Percentiles rank a stretch among this genome's conserved stretches.
Conservation (phyloP, 129 eudicot species). For the Escallonia rubra region DNA sequence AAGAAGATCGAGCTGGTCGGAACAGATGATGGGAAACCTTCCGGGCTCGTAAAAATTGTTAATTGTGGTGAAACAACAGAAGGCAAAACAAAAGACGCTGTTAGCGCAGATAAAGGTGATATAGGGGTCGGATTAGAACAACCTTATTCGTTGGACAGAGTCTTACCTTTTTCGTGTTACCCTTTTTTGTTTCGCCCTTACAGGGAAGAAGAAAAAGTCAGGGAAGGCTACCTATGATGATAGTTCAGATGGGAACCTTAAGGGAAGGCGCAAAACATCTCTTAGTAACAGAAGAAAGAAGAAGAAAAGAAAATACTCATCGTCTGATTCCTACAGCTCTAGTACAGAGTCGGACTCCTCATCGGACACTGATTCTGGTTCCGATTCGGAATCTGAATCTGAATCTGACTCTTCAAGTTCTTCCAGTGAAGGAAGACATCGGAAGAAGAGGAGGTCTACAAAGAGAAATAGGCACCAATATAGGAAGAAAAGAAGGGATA, state of each 20-base stretch:
- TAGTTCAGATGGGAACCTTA: slow-evolving; percentile 45
- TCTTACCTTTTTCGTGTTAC: slow-evolving; percentile 5
- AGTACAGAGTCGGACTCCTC: slow-evolving; percentile 55
- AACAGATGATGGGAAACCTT: slow-evolving; percentile 62
- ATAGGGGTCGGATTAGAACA: neutral
- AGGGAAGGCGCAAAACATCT: slow-evolving; percentile 39
- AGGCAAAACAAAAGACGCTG: slow-evolving; percentile 23
- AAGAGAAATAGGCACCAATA: slow-evolving; percentile 40
- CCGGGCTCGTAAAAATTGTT: slow-evolving; percentile 50
- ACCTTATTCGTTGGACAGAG: neutral
- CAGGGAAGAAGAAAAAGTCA: slow-evolving; percentile 60
- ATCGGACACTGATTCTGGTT: slow-evolving; percentile 54
- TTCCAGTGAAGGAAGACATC: slow-evolving; percentile 63
- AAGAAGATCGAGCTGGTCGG: slow-evolving; percentile 82
- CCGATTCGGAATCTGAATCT: slow-evolving; percentile 40
- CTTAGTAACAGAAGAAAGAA: slow-evolving; percentile 49
- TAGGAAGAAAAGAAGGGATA: slow-evolving; percentile 34
- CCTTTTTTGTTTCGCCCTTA: slow-evolving; percentile 1
- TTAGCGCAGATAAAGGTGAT: slow-evolving; percentile 55
- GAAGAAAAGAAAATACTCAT: slow-evolving; percentile 62
- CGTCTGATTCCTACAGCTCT: slow-evolving; percentile 81
- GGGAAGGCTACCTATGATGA: slow-evolving; percentile 48
- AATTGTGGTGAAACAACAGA: slow-evolving; percentile 73
- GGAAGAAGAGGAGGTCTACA: slow-evolving; percentile 52
- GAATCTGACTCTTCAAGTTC: slow-evolving; percentile 73